A percentile compares a stretch with the other conserved stretches of the same genome.
These are phyloP conservation scores for Neospora caninum DNA, from an alignment of 169 alveolate genomes.

Conservation along the genomic window DNA sequence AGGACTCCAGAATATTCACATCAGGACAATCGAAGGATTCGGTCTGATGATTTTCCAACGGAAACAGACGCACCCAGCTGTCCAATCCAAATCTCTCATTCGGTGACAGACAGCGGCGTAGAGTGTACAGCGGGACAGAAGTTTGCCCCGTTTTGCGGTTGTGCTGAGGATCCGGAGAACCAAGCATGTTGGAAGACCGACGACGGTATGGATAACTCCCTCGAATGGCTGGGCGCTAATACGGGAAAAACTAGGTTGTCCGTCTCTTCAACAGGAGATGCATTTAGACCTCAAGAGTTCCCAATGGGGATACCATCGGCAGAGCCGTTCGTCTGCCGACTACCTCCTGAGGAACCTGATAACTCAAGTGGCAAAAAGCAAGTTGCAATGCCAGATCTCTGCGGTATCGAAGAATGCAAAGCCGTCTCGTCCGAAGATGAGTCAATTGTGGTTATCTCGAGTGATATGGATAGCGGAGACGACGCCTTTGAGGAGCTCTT, in stretches of 20 bases:
- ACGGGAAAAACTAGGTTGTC: no score
- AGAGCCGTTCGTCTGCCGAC: neutral
- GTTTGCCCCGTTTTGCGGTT: neutral
- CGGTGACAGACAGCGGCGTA: neutral
- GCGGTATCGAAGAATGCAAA: neutral
- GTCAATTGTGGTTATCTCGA: neutral
- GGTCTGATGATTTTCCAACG: neutral
- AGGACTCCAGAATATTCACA: neutral
- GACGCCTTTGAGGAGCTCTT: neutral
- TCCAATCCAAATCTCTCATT: neutral
- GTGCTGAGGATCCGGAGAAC: neutral
- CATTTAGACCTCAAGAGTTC: neutral
- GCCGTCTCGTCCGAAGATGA: neutral
- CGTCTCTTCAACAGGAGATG: neutral
- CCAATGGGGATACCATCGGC: neutral
- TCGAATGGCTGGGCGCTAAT: neutral
- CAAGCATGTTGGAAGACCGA: neutral
- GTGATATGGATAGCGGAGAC: neutral
- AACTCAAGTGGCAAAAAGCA: neutral
- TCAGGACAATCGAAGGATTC: neutral
- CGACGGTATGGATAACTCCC: neutral
- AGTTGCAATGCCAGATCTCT: neutral
- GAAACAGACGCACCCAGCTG: neutral
- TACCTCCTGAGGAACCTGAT: neutral
- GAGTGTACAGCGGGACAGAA: neutral